Conservation (phyloP, 345 rosid species). For the Sonneratia alba region DNA sequence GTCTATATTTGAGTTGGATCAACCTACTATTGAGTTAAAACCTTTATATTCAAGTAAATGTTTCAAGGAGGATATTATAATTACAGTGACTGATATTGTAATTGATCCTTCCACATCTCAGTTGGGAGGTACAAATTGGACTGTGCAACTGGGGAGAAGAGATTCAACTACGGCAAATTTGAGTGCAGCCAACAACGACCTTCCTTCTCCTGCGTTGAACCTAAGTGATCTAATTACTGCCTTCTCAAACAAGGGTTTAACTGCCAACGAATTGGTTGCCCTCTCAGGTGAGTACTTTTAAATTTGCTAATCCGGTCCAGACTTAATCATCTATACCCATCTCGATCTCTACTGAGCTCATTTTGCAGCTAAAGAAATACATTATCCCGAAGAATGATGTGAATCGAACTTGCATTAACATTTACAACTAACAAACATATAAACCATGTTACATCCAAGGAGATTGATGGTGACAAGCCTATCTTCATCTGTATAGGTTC, state of each 20-base stretch:
- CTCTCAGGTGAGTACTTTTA: constrained; percentile 23
- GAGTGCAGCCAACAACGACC: constrained; percentile 16
- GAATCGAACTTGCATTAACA: neutral
- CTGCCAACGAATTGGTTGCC: constrained; percentile 27
- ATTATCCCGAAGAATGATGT: neutral
- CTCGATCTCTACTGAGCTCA: too few relatives aligned
- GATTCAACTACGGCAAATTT: constrained; percentile 34
- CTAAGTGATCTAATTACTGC: constrained; percentile 23
- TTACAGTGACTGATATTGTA: neutral
- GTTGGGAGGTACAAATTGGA: constrained; percentile 43
- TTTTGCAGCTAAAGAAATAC: too few relatives aligned
- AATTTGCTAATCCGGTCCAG: neutral
- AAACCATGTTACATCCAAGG: too few relatives aligned
- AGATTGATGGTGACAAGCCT: neutral
- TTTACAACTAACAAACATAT: too few relatives aligned
- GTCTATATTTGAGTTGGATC: too few relatives aligned
- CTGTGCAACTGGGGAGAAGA: constrained; percentile 36
- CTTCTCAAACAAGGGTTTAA: constrained; percentile 35
- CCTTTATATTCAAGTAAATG: too few relatives aligned
- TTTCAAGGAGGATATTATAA: neutral
- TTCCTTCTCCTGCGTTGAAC: constrained; percentile 29
- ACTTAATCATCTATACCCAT: neutral
- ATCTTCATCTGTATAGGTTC: constrained; percentile 10
- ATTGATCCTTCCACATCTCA: constrained; percentile 3
- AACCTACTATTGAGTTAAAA: too few relatives aligned